A percentile compares a stretch with the other conserved stretches of the same genome.
These are phyloP conservation scores for Hanseniaspora sp. DNA, from an alignment of 1,139 yeast species.

Conservation along the genomic window DNA sequence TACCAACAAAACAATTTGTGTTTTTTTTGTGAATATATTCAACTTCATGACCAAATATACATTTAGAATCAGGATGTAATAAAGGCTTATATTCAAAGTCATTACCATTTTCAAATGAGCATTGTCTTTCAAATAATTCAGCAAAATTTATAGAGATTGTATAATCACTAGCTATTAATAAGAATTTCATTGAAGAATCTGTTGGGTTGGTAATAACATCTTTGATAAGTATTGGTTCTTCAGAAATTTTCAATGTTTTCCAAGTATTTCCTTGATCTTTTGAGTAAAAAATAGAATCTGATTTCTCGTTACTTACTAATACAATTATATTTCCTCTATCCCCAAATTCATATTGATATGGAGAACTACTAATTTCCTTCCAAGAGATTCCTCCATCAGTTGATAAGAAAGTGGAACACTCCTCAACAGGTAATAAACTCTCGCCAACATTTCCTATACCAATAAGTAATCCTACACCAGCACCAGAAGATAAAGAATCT, in stretches of 20 bases:
- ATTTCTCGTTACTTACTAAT: conserved; percentile 49
- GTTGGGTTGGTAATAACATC: conserved; percentile 88
- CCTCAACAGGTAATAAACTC: conserved; percentile 38
- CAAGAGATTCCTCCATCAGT: conserved; percentile 84
- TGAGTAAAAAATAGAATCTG: conserved; percentile 55
- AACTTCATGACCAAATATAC: conserved; percentile 84
- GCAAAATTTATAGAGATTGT: conserved; percentile 56
- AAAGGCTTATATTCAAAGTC: conserved; percentile 86
- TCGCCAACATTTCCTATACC: conserved; percentile 89
- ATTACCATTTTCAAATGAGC: conserved; percentile 55
- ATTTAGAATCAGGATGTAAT: conserved; percentile 51
- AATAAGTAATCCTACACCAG: conserved; percentile 77
- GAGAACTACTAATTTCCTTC: conserved; percentile 66
- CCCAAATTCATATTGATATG: conserved; percentile 88
- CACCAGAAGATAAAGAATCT: conserved; percentile 77
- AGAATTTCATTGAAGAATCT: conserved; percentile 71
- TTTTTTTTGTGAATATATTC: conserved; percentile 61
- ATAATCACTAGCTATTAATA: conserved; percentile 38
- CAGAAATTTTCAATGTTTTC: conserved; percentile 54
- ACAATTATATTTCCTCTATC: conserved; percentile 85
- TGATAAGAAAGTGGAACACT: conserved; percentile 63
- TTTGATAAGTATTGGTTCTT: conserved; percentile 43
- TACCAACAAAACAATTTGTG: conserved; percentile 73
- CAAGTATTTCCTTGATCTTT: conserved; percentile 73
- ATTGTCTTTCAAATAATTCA: conserved; percentile 53